Base-by-base conservation (phyloP, 257 asterid genomes). In the Avicennia marina region DNA sequence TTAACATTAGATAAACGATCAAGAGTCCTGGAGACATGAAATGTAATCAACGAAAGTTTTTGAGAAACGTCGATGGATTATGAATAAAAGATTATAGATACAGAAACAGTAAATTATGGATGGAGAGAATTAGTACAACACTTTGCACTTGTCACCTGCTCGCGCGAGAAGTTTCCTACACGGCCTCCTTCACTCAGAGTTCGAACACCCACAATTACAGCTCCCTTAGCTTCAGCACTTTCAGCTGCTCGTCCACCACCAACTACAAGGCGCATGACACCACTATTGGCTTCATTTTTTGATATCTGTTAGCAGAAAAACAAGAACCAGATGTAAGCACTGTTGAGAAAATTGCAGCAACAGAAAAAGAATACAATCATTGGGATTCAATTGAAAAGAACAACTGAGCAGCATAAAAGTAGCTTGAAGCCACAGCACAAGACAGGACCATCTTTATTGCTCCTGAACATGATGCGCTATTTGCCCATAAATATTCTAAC, bases 181-280 rank as follows among this genome's bases (percentile, higher is more conserved):
- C 99, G 97, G 39, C 99, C 99, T 57, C 97, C 95, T 81, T 93
- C 99, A 66, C 99, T 89, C 62, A 93, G 82, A 47, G 99, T 89
- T 61, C 99, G 88, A 67, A 93, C 97, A 70, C 99, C 99, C 36
- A 89, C 97, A 67, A 93, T 81, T 68, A 89, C 97, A 21, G 96
- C 84, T 63, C 97, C 99, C 77, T 82, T 86, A 45, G 70, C 70
- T 68, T 82, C 90, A 62, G 75, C 68, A 64, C 69, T 82, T 84
- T 93, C 99, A 56, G 95, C 82, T 67, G 99, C 99, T 63, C 97
- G 81, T 38, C 99, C 99, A 65, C 99, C 99, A 75, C 97, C 96
- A 62, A 89, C 99, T 57, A 93, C 78, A 72, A 93, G 95, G 80
- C 97, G 89, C 99, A 93, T 93, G 72, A 93, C 99, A 63, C 99